Percentiles rank a stretch among this genome's conserved stretches.
Conservation (phyloP, 805 yeast genomes). For the Candida parachauliodes region DNA sequence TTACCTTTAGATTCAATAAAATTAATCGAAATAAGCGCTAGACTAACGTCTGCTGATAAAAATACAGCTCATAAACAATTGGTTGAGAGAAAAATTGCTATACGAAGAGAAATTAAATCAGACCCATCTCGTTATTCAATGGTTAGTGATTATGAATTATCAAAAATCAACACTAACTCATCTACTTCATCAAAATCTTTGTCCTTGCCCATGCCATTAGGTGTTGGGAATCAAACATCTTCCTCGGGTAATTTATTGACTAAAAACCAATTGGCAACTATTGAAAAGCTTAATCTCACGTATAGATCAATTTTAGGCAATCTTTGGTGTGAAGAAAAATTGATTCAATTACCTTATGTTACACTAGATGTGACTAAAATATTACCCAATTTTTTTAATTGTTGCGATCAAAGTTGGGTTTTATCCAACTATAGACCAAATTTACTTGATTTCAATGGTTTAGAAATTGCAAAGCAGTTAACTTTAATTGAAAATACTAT, state of each 20-base stretch:
- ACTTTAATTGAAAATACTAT: conserved; percentile 68
- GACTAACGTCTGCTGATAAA: conserved; percentile 42
- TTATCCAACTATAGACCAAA: conserved; percentile 50
- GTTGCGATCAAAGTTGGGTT: conserved; percentile 57
- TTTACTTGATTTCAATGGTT: conserved; percentile 57
- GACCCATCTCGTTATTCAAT: conserved; percentile 38
- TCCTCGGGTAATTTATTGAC: conserved; percentile 37
- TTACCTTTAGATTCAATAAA: conserved; percentile 65
- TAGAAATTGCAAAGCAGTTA: conserved; percentile 74
- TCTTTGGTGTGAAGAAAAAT: conserved; percentile 41
- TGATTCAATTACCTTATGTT: conserved; percentile 26
- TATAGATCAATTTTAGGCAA: conserved; percentile 51
- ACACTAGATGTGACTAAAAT: conserved; percentile 31
- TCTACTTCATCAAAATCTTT: conserved; percentile 40
- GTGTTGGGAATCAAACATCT: conserved; percentile 40
- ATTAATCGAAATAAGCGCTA: conserved; percentile 60
- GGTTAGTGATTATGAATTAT: conserved; percentile 57
- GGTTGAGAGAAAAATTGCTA: conserved; percentile 48
- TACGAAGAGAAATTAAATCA: conserved; percentile 26
- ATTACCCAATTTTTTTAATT: conserved; percentile 45
- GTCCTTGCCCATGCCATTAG: conserved; percentile 41
- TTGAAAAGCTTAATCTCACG: conserved; percentile 48
- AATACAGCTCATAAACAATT: conserved; percentile 40
- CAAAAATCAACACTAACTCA: conserved; percentile 48
- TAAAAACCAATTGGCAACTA: conserved; percentile 35